phyloP scores from a whole-genome alignment of 306 rosid species.

The Pterocarpus santalinus region DNA sequence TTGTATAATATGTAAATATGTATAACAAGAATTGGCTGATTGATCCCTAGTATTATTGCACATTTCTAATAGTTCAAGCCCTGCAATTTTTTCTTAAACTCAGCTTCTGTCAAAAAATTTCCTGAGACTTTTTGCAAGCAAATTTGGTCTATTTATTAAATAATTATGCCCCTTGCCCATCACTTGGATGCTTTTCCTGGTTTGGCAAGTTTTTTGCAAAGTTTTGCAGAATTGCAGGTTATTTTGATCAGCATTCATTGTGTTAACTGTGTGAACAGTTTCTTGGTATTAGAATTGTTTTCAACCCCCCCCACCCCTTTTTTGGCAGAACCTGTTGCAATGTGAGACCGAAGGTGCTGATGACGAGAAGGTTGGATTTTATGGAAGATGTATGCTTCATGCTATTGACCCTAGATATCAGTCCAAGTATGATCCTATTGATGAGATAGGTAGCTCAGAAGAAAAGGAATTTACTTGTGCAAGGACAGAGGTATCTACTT shows the following conservation, averaged over 20 bases:
- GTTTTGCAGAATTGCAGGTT: slow-evolving; percentile 31
- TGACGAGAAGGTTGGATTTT: slow-evolving; percentile 67
- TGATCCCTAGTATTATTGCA: too few relatives aligned
- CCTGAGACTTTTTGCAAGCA: too few relatives aligned
- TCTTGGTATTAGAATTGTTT: background rate
- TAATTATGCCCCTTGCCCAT: background rate
- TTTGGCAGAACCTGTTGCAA: slow-evolving; percentile 71
- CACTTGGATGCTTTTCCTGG: background rate
- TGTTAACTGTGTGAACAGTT: background rate
- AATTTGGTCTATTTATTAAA: too few relatives aligned
- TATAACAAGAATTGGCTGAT: too few relatives aligned
- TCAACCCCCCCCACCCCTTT: background rate
- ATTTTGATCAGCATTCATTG: background rate
- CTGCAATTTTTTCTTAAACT: too few relatives aligned
- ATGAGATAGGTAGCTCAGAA: slow-evolving; percentile 47
- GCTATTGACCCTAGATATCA: slow-evolving; percentile 49
- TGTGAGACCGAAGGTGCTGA: slow-evolving; percentile 70
- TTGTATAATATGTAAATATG: too few relatives aligned
- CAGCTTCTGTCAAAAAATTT: too few relatives aligned
- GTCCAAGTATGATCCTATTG: slow-evolving; percentile 43
- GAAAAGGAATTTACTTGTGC: slow-evolving; percentile 61
- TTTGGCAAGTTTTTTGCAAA: background rate
- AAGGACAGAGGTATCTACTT: slow-evolving; percentile 64
- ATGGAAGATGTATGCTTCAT: slow-evolving; percentile 72
- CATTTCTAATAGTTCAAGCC: too few relatives aligned